A percentile compares a stretch with the other conserved stretches of the same genome.
Conservation (phyloP, 331 rosid species). For the Dryas integrifolia region DNA sequence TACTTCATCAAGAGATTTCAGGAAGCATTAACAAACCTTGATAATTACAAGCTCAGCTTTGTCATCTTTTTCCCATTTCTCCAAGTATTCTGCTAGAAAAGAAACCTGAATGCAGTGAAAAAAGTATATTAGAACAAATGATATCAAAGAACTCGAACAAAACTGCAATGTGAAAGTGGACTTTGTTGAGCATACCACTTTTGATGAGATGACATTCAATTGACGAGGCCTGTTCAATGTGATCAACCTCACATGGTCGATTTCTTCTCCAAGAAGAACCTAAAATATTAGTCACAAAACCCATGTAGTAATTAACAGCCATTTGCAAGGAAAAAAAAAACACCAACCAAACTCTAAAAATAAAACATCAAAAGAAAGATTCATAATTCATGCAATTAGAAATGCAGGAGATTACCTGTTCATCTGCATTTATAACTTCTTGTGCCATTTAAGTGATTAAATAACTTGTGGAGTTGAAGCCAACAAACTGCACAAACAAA, state of each 20-base stretch:
- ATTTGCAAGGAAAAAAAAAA: neutral
- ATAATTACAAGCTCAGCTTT: slow-evolving; percentile 66
- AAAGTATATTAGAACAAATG: neutral
- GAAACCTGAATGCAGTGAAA: slow-evolving; percentile 59
- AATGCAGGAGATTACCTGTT: slow-evolving; percentile 27
- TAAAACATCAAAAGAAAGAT: neutral
- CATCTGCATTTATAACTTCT: slow-evolving; percentile 20
- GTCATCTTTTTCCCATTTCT: slow-evolving; percentile 87
- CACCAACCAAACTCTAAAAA: neutral
- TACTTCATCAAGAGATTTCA: neutral
- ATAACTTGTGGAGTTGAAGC: neutral
- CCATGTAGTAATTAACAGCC: neutral
- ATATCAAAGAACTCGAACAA: neutral
- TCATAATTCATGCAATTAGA: neutral
- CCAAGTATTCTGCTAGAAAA: slow-evolving; percentile 67
- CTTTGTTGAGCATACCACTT: slow-evolving; percentile 40
- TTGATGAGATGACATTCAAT: slow-evolving; percentile 81
- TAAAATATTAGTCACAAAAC: slow-evolving; percentile 29
- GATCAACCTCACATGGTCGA: slow-evolving; percentile 64
- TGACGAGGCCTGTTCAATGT: slow-evolving; percentile 79
- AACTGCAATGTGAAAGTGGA: neutral
- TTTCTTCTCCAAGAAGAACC: slow-evolving; percentile 84
- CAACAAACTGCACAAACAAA: slow-evolving; percentile 21
- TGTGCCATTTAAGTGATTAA: slow-evolving; percentile 29
- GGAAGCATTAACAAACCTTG: slow-evolving; percentile 54